Conservation (phyloP, 2,329 filamentous ascomycete species). For the Fusarium avenaceum region DNA sequence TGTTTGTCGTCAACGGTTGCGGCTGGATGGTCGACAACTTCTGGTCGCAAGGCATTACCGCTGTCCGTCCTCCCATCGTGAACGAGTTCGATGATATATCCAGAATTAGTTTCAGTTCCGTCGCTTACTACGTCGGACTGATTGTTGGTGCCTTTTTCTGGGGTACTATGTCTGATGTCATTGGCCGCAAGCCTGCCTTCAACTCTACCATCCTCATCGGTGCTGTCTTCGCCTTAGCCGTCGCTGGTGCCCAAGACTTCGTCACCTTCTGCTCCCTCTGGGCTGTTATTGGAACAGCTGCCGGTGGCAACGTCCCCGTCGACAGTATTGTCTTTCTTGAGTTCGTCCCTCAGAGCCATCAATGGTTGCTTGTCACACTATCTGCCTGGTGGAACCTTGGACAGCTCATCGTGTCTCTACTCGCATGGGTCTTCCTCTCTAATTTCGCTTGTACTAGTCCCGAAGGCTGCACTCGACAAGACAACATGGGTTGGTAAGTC, state of each 20-base stretch:
- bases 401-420: constrained; percentile 57
- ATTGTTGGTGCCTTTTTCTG: constrained; percentile 62
- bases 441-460: too few species aligned
- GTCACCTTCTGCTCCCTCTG: constrained; percentile 62
- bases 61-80: constrained; percentile 51
- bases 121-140: constrained; percentile 58
- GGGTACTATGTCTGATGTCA: constrained; percentile 58
- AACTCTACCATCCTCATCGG: constrained; percentile 60
- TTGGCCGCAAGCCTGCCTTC: constrained; percentile 61
- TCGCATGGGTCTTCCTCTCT: constrained; percentile 55
- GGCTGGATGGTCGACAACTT: constrained; percentile 59
- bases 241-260: constrained; percentile 70
- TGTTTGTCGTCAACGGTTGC: constrained; percentile 62
- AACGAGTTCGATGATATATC: constrained; percentile 54
- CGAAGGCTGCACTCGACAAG: too few species aligned
- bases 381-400: constrained; percentile 64
- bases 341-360: constrained; percentile 57
- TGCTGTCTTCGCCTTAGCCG: constrained; percentile 69
- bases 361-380: constrained; percentile 59
- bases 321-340: constrained; percentile 52
- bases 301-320: constrained; percentile 62
- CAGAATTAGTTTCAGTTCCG: constrained; percentile 51
- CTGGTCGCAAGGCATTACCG: constrained; percentile 55
- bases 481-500: too few species aligned
- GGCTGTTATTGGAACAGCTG: constrained; percentile 60